These are phyloP conservation scores for Lachnellula occidentalis DNA, from an alignment of 2,329 filamentous ascomycete genomes.

Conservation along the genomic window DNA sequence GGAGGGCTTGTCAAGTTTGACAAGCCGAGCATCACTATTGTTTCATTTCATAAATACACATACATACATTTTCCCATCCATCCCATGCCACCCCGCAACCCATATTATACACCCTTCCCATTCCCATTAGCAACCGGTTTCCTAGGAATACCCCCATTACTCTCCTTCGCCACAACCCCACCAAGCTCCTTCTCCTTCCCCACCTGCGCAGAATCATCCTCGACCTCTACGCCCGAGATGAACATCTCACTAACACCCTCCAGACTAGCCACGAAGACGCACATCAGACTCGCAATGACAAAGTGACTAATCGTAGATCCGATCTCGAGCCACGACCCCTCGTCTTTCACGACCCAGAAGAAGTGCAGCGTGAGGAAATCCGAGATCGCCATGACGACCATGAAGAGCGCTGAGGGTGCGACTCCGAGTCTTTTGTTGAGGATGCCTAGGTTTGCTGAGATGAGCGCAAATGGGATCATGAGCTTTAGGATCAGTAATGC, in stretches of 20 bases:
- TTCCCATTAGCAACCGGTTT: constrained; percentile 8
- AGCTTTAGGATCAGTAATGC: constrained; percentile 84
- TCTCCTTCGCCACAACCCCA: constrained; percentile 17
- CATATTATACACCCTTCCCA: constrained; percentile 3
- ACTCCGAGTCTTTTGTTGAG: constrained; percentile 80
- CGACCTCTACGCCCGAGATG: constrained; percentile 72
- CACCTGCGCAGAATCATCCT: constrained; percentile 23
- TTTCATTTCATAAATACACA: too few relatives aligned
- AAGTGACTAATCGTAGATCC: constrained; percentile 96
- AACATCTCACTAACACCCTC: constrained; percentile 83
- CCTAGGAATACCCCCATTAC: constrained; percentile 7
- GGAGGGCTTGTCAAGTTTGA: too few relatives aligned
- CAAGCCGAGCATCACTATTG: too few relatives aligned
- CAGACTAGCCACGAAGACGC: constrained; percentile 82
- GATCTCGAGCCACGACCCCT: constrained; percentile 96
- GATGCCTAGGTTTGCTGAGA: constrained; percentile 91
- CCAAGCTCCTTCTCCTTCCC: constrained; percentile 27
- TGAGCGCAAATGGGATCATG: constrained; percentile 85
- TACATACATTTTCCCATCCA: not conserved
- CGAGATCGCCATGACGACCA: constrained; percentile 86
- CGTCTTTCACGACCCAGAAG: constrained; percentile 96
- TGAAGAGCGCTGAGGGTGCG: constrained; percentile 84
- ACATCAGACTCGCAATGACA: constrained; percentile 81
- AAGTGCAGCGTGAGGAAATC: constrained; percentile 93
- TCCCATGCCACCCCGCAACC: not conserved